Base-by-base conservation (phyloP, 2,329 filamentous ascomycete genomes). In the Neofusicoccum ribis region DNA sequence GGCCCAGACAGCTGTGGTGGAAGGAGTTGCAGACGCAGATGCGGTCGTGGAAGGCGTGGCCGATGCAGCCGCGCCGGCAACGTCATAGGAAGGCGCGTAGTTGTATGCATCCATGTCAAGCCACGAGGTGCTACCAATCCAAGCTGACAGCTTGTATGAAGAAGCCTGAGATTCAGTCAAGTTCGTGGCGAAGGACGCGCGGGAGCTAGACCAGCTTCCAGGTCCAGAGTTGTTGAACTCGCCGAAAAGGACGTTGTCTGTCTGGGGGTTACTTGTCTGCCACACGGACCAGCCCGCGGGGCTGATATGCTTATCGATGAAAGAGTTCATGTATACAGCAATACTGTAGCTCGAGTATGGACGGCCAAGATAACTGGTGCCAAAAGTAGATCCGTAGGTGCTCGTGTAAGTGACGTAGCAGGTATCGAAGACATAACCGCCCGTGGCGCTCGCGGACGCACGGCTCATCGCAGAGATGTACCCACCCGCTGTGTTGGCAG, bases 161-260 rank as follows among this genome's bases (percentile, higher is more conserved):
- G 72, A 67, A 8, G 74, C 79, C 61, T 79, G 72, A 14, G 71
- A 63, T 6, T 70, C 72, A 0, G 73, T 77, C 58, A 79, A 66
- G 14, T 77, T 74, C 11, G 76, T 78, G 5, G 76, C 74, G 67
- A 77, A 79, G 7, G 70, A 72, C 3, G 71, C 77, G 39, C 77
- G 74, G 47, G 63, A 52, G n/a, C 71, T 69, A 6, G 72, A 58
- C 52, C 52, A 58, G 20, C 52, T 58, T 43, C 52, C 52, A 37
- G 52, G 52, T 1, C 86, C 86, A 0, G 80, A 80, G 73, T 88
- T 89, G 15, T 69, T 74, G 69, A 83, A 88, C 76, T 88, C 86
- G 11, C 50, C 61, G 5, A 64, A 64, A 6, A 56, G 9, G 37
- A 63, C 59, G 65, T 66, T 46, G 68, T 68, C 36, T 54, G 64